Conservation (phyloP, 192 early-diverging fungal genomes). For the Entomortierella beljakovae region DNA sequence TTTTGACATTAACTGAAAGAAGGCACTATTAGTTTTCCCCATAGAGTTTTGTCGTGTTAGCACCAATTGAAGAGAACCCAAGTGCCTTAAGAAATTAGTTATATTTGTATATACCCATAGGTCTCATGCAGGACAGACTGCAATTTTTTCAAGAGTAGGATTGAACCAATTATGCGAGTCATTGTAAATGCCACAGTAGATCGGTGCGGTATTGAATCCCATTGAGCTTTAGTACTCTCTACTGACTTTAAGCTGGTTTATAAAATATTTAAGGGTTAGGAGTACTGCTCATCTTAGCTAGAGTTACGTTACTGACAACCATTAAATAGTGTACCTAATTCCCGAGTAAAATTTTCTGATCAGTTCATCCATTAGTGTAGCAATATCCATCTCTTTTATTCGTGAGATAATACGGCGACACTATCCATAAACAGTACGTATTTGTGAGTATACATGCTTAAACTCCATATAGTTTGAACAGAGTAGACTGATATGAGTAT, state of each 20-base stretch:
- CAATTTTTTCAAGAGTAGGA: conserved; percentile 27
- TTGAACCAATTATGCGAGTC: conserved; percentile 32
- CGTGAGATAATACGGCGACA: conserved; percentile 31
- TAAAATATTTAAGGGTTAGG: not conserved
- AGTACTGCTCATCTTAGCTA: not conserved
- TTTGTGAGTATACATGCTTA: not conserved
- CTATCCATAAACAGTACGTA: too few species aligned
- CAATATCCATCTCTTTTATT: conserved; percentile 32
- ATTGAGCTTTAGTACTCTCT: conserved; percentile 8
- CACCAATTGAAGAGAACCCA: too few species aligned
- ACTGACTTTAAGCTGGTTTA: conserved; percentile 21
- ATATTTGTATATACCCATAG: conserved; percentile 24
- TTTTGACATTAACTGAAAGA: conserved; percentile 48
- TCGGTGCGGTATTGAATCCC: conserved; percentile 46
- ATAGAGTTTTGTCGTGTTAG: too few species aligned
- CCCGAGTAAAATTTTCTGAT: conserved; percentile 38
- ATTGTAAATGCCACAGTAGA: conserved; percentile 40
- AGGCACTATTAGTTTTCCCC: too few species aligned
- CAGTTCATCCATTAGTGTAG: conserved; percentile 25
- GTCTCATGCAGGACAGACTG: conserved; percentile 40
- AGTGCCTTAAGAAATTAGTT: not conserved
- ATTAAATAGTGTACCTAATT: conserved; percentile 1
- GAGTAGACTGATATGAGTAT: too few species aligned
- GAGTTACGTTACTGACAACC: not conserved
- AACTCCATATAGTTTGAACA: not conserved